Conservation (phyloP, 78 protist species). For the Polysphondylium violaceum region DNA sequence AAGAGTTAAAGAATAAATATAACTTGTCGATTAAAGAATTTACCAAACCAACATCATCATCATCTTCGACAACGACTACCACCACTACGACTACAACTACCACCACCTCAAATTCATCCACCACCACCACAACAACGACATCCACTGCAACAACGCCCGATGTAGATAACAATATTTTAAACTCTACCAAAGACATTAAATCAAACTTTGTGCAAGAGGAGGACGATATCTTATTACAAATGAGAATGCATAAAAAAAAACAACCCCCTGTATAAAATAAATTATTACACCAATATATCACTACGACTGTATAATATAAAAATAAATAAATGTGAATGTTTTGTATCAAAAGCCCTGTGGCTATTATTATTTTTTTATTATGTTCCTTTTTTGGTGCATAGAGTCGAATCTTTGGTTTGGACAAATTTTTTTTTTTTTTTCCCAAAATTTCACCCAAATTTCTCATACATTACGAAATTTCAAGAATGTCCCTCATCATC, state of each 20-base stretch:
- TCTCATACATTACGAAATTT: no score
- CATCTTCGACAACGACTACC: neutral
- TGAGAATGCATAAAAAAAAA: slow-evolving; percentile 15
- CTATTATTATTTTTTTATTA: no score
- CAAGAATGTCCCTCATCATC: no score
- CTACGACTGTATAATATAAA: no score
- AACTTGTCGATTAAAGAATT: neutral
- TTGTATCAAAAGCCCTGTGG: no score
- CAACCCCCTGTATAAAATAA: no score
- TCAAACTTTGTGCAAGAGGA: slow-evolving; percentile 1
- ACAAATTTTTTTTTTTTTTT: no score
- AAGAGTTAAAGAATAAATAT: slow-evolving; percentile 23
- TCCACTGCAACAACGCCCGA: neutral
- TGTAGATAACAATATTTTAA: neutral
- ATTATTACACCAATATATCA: no score
- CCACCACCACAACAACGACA: neutral
- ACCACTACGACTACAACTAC: slow-evolving; percentile 3
- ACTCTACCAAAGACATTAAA: neutral
- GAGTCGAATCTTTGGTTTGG: no score
- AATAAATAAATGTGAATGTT: no score
- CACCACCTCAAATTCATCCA: neutral
- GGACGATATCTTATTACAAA: slow-evolving; percentile 13
- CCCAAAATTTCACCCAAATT: no score
- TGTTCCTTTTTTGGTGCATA: no score
- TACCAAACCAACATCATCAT: neutral